Conservation (phyloP, 2,329 filamentous ascomycete genomes). For the Immersiporthe knoxdaviesiana region DNA sequence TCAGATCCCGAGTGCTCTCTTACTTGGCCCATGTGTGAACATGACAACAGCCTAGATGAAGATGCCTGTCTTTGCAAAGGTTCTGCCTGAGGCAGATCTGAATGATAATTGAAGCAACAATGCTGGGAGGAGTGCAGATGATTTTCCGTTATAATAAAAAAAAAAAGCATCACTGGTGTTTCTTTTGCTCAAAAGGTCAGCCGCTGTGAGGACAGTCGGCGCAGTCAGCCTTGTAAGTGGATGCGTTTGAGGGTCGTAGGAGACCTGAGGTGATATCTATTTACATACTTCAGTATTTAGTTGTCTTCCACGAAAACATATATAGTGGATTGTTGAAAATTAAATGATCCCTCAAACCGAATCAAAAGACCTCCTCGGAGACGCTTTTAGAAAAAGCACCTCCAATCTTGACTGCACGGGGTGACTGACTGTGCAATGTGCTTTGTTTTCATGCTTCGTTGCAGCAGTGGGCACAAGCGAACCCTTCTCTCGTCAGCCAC, state of each 20-base stretch:
- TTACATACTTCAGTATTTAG: neutral
- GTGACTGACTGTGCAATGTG: neutral
- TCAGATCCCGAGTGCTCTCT: neutral
- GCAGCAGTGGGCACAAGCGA: neutral
- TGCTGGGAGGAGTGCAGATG: too few relatives aligned
- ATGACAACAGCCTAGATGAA: too few relatives aligned
- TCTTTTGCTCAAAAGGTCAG: neutral
- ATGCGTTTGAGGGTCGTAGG: neutral
- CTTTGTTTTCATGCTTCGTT: neutral
- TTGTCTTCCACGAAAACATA: neutral
- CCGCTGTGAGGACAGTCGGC: neutral
- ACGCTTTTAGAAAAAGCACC: neutral
- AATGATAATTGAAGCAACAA: neutral
- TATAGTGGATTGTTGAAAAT: neutral
- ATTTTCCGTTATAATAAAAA: neutral
- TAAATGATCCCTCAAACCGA: neutral
- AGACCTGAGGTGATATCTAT: neutral
- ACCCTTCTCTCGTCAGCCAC: neutral
- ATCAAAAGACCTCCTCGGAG: neutral
- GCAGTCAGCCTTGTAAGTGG: conserved; percentile 1
- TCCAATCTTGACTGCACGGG: neutral
- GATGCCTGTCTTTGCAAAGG: neutral
- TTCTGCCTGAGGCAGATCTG: neutral
- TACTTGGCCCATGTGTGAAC: neutral
- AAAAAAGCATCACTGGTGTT: neutral